Base-by-base conservation (phyloP, 108 stramenopile species). In the Discostella stelligeroides region DNA sequence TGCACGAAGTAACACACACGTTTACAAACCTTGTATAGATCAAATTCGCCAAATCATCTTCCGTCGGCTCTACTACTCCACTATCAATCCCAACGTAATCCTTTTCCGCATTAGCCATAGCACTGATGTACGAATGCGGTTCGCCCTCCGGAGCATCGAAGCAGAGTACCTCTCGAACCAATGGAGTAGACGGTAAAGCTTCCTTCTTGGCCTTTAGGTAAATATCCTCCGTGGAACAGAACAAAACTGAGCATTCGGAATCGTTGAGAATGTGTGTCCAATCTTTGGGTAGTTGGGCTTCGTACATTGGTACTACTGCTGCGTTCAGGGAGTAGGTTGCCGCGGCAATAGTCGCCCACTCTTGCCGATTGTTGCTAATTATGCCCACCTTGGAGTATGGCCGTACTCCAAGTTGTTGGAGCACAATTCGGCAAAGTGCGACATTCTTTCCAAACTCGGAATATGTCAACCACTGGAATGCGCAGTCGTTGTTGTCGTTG, bases 221-320 rank as follows among this genome's bases (percentile, higher is more conserved):
- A 51, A 97, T 89, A 4, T 85, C 90, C 72, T 93, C 76, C 1
- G 86, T 96, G 13, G 96, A 85, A 60, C 85, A 87, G 76, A 95
- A 83, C 7, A 97, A 61, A 7, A 81, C 80, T 37, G 46, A 77
- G 30, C 87, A 85, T 45, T 74, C 83, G 5, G 95, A 95, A 76
- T 98, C 97, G 46, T 96, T 89, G 25, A 97, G 56, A 57, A 98
- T 98, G 70, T 96, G 96, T 7, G 82, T 79, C 96, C 98, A 98
- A 65, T 98, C 98, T 18, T 74, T 68, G 7, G 91, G 86, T n/a
- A 88, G 85, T 80, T 98, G 98, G 7, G 90, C 94, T 62, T 98
- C 97, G 82, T 98, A 98, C 98, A 98, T 98, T 14, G 98, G 98
- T 12, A 97, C 96, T 28, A 96, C 57, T 20, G 91, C 83, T 8